Evolutionary conservation across 179 eudicot genomes (phyloP).

Genomic region (Corrigiola litoralis): DNA sequence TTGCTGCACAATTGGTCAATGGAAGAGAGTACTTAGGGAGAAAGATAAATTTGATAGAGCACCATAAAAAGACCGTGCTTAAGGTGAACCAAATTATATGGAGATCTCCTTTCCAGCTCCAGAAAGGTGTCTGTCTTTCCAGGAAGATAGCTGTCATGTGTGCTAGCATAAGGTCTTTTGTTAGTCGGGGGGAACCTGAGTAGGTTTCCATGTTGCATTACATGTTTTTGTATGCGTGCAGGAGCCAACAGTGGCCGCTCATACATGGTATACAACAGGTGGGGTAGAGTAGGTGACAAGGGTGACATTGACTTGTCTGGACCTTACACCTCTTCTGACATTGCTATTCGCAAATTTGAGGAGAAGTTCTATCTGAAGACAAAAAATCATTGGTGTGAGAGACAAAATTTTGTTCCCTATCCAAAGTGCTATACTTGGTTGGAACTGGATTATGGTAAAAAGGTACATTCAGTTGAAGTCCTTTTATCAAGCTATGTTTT

Average conservation of each 20-base stretch:
- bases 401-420: slow-evolving; percentile 49
- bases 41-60: too few species aligned
- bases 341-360: slow-evolving; percentile 64
- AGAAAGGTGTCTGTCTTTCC: too few species aligned
- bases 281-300: slow-evolving; percentile 89
- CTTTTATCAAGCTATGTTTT: background rate
- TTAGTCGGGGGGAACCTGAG: too few species aligned
- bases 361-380: slow-evolving; percentile 74
- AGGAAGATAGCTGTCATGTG: too few species aligned
- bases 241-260: slow-evolving; percentile 65
- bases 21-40: too few species aligned
- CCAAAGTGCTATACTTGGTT: slow-evolving; percentile 73
- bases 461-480: slow-evolving; percentile 41
- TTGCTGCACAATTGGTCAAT: too few species aligned
- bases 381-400: slow-evolving; percentile 60
- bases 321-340: slow-evolving; percentile 47
- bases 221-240: slow-evolving; percentile 32
- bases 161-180: too few species aligned
- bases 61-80: too few species aligned
- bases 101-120: too few species aligned
- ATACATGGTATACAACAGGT: slow-evolving; percentile 73
- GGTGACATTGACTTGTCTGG: slow-evolving; percentile 78
- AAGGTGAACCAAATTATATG: too few species aligned
- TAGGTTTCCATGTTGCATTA: too few species aligned
- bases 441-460: slow-evolving; percentile 79